Percentiles rank a stretch among this genome's conserved stretches.
Evolutionary conservation across 2,329 filamentous ascomycete genomes (phyloP).

Genomic region (Raffaelea albimanens): DNA sequence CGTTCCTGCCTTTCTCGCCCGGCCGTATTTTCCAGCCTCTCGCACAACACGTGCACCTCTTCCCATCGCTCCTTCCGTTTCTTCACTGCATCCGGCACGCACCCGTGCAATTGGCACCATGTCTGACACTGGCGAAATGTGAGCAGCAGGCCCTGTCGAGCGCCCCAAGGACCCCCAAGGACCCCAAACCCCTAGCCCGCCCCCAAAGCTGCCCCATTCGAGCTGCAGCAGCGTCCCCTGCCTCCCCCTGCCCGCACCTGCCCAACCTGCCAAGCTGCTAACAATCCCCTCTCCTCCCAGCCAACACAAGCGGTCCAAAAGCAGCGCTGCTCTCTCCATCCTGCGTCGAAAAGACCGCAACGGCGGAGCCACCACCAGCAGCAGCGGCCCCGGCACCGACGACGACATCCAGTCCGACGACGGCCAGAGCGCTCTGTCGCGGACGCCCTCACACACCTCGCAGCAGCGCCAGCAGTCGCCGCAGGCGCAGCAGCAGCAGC

Average conservation of each 20-base stretch:
- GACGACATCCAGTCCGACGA: constrained; percentile 39
- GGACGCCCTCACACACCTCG: not conserved
- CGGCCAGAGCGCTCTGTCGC: constrained; percentile 13
- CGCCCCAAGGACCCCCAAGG: too few relatives aligned
- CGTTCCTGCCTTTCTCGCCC: too few relatives aligned
- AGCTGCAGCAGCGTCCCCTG: too few relatives aligned
- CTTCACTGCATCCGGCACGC: not conserved
- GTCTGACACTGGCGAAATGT: constrained; percentile 23
- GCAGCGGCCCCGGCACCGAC: constrained; percentile 32
- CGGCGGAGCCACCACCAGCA: constrained; percentile 32
- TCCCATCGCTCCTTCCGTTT: not conserved
- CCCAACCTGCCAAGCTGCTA: not conserved
- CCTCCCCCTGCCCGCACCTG: not conserved
- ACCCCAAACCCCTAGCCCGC: not conserved
- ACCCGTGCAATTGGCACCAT: constrained; percentile 10
- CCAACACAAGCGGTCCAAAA: constrained; percentile 45
- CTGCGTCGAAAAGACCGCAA: constrained; percentile 38
- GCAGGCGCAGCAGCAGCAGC: constrained; percentile 17
- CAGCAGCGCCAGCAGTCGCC: too few relatives aligned
- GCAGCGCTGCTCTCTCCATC: constrained; percentile 41
- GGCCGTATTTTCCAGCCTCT: too few relatives aligned
- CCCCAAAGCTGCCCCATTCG: not conserved
- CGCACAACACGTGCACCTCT: too few relatives aligned
- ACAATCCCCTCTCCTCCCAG: not conserved
- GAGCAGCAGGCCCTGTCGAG: constrained; percentile 1